These are phyloP conservation scores for Psophocarpus tetragonolobus DNA, from an alignment of 306 rosid species.

Conservation along the genomic window DNA sequence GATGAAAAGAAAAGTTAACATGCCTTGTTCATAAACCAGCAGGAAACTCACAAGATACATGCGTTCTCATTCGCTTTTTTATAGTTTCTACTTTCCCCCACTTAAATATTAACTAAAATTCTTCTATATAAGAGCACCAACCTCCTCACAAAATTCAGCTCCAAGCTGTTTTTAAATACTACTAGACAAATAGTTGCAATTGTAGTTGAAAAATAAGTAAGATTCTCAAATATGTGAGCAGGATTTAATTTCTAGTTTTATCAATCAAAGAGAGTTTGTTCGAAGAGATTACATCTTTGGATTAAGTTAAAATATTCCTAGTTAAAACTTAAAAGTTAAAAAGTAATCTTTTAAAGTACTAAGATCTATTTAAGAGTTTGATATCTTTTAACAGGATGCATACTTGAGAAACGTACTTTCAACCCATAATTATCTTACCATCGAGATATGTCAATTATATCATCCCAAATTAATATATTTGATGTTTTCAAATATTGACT, in stretches of 20 bases:
- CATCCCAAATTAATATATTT: too few species aligned
- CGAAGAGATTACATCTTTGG: background rate
- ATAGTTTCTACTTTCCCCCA: background rate
- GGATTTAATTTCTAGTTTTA: background rate
- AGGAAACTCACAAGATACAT: conserved; percentile 32
- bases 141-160: background rate
- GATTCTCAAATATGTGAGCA: background rate
- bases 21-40: conserved; percentile 28
- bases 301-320: too few species aligned
- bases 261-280: background rate
- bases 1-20: conserved; percentile 34
- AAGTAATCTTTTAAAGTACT: too few species aligned
- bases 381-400: too few species aligned
- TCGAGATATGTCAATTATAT: too few species aligned
- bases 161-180: background rate
- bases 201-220: background rate
- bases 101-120: background rate
- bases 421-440: too few species aligned
- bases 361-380: background rate
- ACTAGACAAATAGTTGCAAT: background rate
- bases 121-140: background rate
- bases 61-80: conserved; percentile 38
- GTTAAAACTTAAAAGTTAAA: too few species aligned
- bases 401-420: too few species aligned
- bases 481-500: too few species aligned